Base-by-base conservation (phyloP, 148 eudicot genomes). In the Rhododendron molle region DNA sequence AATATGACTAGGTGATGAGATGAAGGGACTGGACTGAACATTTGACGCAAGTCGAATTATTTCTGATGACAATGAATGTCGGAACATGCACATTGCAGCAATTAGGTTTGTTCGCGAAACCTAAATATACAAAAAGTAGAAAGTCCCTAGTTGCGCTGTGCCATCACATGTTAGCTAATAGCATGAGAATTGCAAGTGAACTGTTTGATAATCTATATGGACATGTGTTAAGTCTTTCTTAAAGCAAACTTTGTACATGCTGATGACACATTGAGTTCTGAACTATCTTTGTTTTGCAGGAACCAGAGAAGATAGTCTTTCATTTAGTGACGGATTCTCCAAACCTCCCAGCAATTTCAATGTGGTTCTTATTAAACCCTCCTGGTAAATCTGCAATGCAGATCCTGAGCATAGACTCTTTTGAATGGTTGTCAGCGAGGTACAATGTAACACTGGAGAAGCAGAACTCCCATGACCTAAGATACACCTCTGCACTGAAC, bases 341-440 rank as follows among this genome's bases (percentile, higher is more conserved):
- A 54, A 94, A 94, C 89, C 90, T 91, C 82, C 95, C 93, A 60
- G 95, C 95, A 72, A 88, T 97, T 84, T 92, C 95, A n/a, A 93
- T 95, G 98, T 97, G 98, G 99, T 97, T 97, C 89, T 89, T 95
- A 81, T 82, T 91, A 80, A 93, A 95, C 87, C 93, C 98, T 89
- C 96, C 96, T 50, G 91, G 91, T 71, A 92, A 93, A 89, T 95
- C 98, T 86, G 87, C 98, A 71, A 88, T 97, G 81, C 92, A 94
- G 84, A 89, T 95, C 84, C 90, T 92, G 85, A 97, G 91, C 84
- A 87, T 86, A 34, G 92, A 91, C 62, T 85, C 84, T 84, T 94
- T 93, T 81, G 89, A 87, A 83, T 90, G 92, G 93, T 86, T 93
- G 82, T 67, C 91, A 49, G 47, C 86, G 36, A 82, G 83, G 40